A percentile compares a stretch with the other conserved stretches of the same genome.
These are phyloP conservation scores for Saxophila tyrrhenica DNA, from an alignment of 495 filamentous ascomycete species.

Conservation along the genomic window DNA sequence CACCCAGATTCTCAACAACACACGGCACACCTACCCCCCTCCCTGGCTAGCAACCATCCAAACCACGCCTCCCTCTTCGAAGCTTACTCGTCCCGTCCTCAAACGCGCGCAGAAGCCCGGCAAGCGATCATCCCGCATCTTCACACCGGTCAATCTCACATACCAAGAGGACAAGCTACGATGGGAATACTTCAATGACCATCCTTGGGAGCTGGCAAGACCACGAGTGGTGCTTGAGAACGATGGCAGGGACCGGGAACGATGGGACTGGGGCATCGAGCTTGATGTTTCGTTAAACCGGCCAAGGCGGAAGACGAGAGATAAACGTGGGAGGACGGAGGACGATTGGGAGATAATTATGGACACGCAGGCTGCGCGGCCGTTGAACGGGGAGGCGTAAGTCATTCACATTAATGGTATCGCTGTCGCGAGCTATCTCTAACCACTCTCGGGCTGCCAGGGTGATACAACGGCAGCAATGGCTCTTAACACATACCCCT, in stretches of 20 bases:
- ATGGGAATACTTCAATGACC: constrained; percentile 72
- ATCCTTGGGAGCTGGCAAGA: constrained; percentile 93
- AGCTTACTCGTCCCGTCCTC: constrained; percentile 46
- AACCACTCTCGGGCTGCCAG: too few species aligned
- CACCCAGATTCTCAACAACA: constrained; percentile 13
- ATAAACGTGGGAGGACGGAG: constrained; percentile 3
- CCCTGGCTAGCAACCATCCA: constrained; percentile 67
- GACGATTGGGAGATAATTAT: constrained; percentile 7
- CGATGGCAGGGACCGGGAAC: constrained; percentile 66
- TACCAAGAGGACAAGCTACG: constrained; percentile 83
- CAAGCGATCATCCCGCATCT: constrained; percentile 48
- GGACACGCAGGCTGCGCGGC: constrained; percentile 57
- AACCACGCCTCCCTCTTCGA: constrained; percentile 68
- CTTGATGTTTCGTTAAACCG: constrained; percentile 10
- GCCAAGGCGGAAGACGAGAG: not conserved
- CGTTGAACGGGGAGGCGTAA: constrained; percentile 53
- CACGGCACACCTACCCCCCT: constrained; percentile 47
- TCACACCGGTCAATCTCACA: constrained; percentile 61
- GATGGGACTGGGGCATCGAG: constrained; percentile 61
- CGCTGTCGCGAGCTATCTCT: not conserved
- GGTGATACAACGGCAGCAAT: constrained; percentile 86
- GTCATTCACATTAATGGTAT: not conserved
- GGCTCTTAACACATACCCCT: constrained; percentile 37
- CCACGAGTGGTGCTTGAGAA: constrained; percentile 75
- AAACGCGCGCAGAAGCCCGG: constrained; percentile 10